Evolutionary conservation across 768 basidiomycete genomes (phyloP), one percentile per base, ranked within the genome.

Genomic region (Tylopilus rubrobrunneus): DNA sequence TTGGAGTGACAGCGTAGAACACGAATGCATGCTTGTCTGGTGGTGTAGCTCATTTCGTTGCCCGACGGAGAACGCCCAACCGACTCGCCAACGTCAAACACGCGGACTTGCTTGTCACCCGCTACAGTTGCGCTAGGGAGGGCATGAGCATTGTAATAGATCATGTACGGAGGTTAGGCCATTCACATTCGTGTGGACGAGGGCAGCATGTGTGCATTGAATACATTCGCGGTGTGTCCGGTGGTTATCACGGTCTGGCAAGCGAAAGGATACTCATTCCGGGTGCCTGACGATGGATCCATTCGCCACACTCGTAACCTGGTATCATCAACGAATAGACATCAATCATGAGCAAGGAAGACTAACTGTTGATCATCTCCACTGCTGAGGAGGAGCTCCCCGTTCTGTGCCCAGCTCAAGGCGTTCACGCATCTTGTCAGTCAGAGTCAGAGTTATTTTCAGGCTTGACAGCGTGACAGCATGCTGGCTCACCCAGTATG

Each of bases 141-240:
- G 48, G 45, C 4, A 44, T 61, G 53, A 62, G 55, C 39, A 51
- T 47, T 28, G 17, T n/a, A n/a, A 43, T 14, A 23, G 49, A 51
- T 53, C 45, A 45, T 29, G 53, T 49, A 48, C 25, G n/a, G 54
- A 53, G 63, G 56, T 51, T 62, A 59, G 31, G 45, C 56, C 56
- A 65, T 82, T 74, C 68, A 91, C 83, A 95, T 87, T 49, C 83
- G 80, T n/a, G 84, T 80, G 11, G 89, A 89, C 58, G 80, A 74
- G 0, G 91, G 90, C 2, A 96, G 74, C 78, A 90, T 85, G 44
- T 89, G 82, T 0, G 81, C 83, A 59, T 85, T 89, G 74, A 96
- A 96, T 44, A 96, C 90, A 62, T 96, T 96, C 12, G 78, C 83
- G 44, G 72, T 78, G 67, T 96, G 92, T 4, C 89, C 90, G 0